These are phyloP conservation scores for Cylindrotheca fusiformis DNA, from an alignment of 108 stramenopile genomes.

Conservation along the genomic window DNA sequence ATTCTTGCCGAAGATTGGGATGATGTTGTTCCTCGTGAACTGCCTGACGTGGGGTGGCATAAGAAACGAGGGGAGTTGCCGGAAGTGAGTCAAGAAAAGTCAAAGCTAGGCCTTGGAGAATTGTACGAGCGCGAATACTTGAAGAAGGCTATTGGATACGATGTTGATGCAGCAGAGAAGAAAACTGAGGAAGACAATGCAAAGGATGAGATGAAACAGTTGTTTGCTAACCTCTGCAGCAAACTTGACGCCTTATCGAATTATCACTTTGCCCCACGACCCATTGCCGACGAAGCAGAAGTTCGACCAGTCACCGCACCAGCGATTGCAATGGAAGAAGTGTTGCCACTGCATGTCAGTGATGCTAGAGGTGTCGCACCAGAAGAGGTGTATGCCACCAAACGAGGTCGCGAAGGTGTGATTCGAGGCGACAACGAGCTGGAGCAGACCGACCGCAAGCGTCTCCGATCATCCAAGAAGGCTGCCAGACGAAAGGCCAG, in stretches of 20 bases:
- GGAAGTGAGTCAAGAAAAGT: constrained; percentile 97
- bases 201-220: constrained; percentile 79
- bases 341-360: constrained; percentile 89
- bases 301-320: constrained; percentile 69
- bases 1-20: constrained; percentile 95
- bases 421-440: constrained; percentile 86
- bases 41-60: constrained; percentile 75
- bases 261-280: constrained; percentile 96
- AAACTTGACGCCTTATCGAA: constrained; percentile 96
- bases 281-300: constrained; percentile 88
- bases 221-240: constrained; percentile 86
- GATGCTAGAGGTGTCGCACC: constrained; percentile 89
- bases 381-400: constrained; percentile 90
- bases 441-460: constrained; percentile 88
- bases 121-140: constrained; percentile 95
- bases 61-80: constrained; percentile 80
- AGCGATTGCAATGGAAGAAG: constrained; percentile 98
- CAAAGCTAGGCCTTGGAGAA: constrained; percentile 93
- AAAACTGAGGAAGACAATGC: constrained; percentile 82
- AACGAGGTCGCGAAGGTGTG: constrained; percentile 86
- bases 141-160: constrained; percentile 85
- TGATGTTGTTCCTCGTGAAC: constrained; percentile 90
- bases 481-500: constrained; percentile 85
- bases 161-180: constrained; percentile 75
- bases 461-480: constrained; percentile 88